A percentile compares a stretch with the other conserved stretches of the same genome.
phyloP scores from a whole-genome alignment of 768 basidiomycete genomes.

The Cystobasidium onofrii region DNA sequence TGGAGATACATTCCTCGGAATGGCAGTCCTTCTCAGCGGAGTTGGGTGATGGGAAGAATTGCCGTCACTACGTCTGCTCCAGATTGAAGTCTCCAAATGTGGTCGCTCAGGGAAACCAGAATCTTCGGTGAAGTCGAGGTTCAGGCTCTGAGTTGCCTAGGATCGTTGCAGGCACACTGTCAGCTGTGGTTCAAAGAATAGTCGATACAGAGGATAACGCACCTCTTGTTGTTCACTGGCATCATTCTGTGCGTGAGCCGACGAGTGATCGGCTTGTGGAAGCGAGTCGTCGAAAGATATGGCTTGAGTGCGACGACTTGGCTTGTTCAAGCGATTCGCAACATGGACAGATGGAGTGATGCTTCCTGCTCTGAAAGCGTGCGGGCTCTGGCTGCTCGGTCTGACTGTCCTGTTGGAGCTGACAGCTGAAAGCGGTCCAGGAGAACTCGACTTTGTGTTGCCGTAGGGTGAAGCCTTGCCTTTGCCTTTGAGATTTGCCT shows the following conservation, averaged over 20 bases:
- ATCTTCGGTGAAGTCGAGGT: not conserved
- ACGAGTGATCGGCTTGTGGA: not conserved
- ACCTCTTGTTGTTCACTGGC: not conserved
- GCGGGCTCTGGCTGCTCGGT: not conserved
- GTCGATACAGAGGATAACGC: not conserved
- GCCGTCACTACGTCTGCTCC: not conserved
- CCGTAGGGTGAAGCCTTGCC: not conserved
- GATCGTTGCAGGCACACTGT: not conserved
- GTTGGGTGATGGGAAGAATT: not conserved
- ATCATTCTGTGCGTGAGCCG: not conserved
- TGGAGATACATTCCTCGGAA: not conserved
- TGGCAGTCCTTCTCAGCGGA: not conserved
- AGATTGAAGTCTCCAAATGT: not conserved
- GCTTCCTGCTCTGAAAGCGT: not conserved
- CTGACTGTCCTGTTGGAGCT: not conserved
- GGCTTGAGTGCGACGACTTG: not conserved
- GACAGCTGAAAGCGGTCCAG: not conserved
- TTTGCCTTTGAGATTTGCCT: not conserved
- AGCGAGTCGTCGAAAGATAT: not conserved
- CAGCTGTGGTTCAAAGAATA: too few species aligned
- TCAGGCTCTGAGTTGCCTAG: not conserved
- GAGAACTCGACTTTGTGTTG: not conserved
- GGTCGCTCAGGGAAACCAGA: not conserved
- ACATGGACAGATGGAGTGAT: not conserved
- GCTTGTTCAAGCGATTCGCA: not conserved